Evolutionary conservation across 768 basidiomycete genomes (phyloP).

Genomic region (Lentinula edodes): DNA sequence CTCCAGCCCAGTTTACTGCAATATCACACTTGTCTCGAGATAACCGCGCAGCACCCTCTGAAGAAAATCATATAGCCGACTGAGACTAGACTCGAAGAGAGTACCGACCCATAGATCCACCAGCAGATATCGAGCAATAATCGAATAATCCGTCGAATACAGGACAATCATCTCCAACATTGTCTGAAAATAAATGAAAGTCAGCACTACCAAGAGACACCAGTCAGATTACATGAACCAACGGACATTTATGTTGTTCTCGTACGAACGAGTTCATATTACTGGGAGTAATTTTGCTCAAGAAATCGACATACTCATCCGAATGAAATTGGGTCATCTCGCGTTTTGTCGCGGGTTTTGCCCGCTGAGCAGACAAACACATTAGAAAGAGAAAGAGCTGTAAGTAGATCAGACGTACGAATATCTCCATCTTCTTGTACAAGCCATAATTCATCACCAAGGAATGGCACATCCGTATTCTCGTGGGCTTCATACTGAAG

Average conservation of each 20-base stretch:
- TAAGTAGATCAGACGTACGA: slow-evolving; percentile 51
- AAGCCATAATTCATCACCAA: slow-evolving; percentile 99
- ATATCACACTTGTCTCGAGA: slow-evolving; percentile 98
- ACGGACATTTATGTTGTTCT: slow-evolving; percentile 90
- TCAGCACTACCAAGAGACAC: not conserved
- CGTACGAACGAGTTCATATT: slow-evolving; percentile 93
- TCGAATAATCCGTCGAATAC: slow-evolving; percentile 99
- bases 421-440: slow-evolving; percentile 99
- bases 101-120: slow-evolving; percentile 92
- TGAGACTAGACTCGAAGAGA: not conserved
- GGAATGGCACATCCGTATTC: slow-evolving; percentile 99
- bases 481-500: slow-evolving; percentile 89
- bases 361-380: slow-evolving; percentile 52
- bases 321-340: slow-evolving; percentile 99
- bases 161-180: slow-evolving; percentile 98
- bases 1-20: slow-evolving; percentile 98
- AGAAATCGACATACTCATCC: slow-evolving; percentile 98
- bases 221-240: slow-evolving; percentile 13
- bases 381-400: not conserved
- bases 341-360: slow-evolving; percentile 98
- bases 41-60: slow-evolving; percentile 94
- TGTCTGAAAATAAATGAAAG: slow-evolving; percentile 47
- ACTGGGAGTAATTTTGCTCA: slow-evolving; percentile 87
- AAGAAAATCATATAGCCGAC: slow-evolving; percentile 5
- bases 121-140: slow-evolving; percentile 99